A percentile compares a stretch with the other conserved stretches of the same genome.
Evolutionary conservation across 352 stramenopile genomes (phyloP).

Genomic region (Elongisporangium undulatum): DNA sequence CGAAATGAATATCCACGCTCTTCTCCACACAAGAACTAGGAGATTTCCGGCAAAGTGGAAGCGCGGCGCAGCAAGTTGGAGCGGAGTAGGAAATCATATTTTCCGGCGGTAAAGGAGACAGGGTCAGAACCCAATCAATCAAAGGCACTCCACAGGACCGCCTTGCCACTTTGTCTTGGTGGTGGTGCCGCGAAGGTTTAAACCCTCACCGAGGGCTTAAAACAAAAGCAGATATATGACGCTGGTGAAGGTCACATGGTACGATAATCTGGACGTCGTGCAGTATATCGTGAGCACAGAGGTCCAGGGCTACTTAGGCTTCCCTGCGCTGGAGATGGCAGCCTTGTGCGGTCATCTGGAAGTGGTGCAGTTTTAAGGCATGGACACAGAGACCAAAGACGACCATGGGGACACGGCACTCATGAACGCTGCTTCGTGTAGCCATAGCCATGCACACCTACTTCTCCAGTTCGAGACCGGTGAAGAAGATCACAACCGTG

Average conservation of each 20-base stretch:
- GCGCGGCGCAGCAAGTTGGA: no score
- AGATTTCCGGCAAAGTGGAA: no score
- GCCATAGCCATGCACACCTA: slow-evolving; percentile 1
- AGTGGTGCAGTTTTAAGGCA: slow-evolving; percentile 1
- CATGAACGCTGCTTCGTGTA: background rate
- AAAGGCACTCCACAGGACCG: no score
- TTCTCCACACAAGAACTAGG: no score
- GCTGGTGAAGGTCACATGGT: slow-evolving; percentile 1
- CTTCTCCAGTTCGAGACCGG: background rate
- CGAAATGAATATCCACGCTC: no score
- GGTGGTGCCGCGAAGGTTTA: no score
- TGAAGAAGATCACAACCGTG: slow-evolving; percentile 9
- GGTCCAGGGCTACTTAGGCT: background rate
- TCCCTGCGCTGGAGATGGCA: slow-evolving; percentile 1
- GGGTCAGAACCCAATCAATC: no score
- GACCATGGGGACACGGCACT: slow-evolving; percentile 5
- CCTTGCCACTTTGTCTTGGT: no score
- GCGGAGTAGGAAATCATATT: no score
- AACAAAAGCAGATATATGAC: no score
- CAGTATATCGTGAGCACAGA: slow-evolving; percentile 8
- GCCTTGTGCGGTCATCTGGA: background rate
- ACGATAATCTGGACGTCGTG: slow-evolving; percentile 6
- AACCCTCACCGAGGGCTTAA: no score
- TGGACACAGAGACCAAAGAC: slow-evolving; percentile 3
- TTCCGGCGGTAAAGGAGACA: no score